Conservation (phyloP, 108 stramenopile species). For the Poteriospumella lacustris region DNA sequence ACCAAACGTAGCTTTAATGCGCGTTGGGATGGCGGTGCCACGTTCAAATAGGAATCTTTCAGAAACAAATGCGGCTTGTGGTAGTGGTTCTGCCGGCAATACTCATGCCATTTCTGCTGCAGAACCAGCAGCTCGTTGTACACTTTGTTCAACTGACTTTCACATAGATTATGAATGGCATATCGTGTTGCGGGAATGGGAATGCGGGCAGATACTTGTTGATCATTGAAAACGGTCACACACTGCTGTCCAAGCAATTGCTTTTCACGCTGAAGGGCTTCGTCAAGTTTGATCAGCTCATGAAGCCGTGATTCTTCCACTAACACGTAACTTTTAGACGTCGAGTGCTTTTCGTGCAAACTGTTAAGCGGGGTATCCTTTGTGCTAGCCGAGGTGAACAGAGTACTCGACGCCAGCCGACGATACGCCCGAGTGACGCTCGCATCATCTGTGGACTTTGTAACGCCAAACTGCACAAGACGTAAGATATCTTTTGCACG, state of each 20-base stretch:
- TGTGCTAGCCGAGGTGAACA: neutral
- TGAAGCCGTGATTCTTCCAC: constrained; percentile 1
- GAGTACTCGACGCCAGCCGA: neutral
- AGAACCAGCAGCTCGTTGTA: neutral
- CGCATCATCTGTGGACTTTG: neutral
- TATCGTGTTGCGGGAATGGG: constrained; percentile 12
- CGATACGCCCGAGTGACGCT: neutral
- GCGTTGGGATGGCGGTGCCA: neutral
- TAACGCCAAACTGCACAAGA: neutral
- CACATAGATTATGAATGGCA: constrained; percentile 21
- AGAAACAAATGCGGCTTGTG: neutral
- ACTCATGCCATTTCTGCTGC: neutral
- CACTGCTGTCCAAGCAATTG: constrained; percentile 20
- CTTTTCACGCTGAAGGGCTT: neutral
- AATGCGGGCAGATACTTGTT: neutral
- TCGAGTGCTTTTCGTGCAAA: neutral
- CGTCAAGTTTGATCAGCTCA: neutral
- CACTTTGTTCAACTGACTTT: neutral
- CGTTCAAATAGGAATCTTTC: neutral
- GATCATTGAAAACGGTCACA: neutral
- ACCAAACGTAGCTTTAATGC: constrained; percentile 18
- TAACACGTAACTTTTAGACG: neutral
- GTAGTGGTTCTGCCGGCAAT: neutral
- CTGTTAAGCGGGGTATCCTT: neutral
- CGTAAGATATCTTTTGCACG: no score